Evolutionary conservation across 768 basidiomycete genomes (phyloP).

Genomic region (Lactarius hatsudake): DNA sequence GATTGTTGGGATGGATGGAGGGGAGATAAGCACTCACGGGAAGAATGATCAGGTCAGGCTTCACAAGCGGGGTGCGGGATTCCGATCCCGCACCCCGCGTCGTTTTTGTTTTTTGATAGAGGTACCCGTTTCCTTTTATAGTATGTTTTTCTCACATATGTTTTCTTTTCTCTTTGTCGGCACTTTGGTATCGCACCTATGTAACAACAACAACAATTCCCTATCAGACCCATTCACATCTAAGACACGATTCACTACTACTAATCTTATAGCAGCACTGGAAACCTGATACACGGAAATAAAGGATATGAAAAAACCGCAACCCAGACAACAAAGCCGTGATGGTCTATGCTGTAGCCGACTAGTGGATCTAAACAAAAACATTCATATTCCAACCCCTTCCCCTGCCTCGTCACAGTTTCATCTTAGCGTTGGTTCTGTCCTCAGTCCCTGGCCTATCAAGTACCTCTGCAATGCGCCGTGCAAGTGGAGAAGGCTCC

Average conservation of each 20-base stretch:
- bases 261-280: no score
- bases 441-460: slow-evolving; percentile 16
- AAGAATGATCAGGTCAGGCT: no score
- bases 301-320: slow-evolving; percentile 17
- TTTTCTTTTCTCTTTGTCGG: no score
- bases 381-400: background rate
- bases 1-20: no score
- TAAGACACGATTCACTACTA: no score
- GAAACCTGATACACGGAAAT: slow-evolving; percentile 24
- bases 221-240: background rate
- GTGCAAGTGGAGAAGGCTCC: slow-evolving; percentile 53
- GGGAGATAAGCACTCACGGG: no score
- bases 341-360: background rate
- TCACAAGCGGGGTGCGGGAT: no score
- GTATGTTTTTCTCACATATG: no score
- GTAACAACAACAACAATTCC: slow-evolving; percentile 24
- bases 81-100: no score
- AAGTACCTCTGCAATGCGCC: slow-evolving; percentile 44
- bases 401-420: background rate
- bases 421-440: background rate
- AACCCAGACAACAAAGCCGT: background rate
- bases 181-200: no score
- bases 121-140: no score
- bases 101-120: no score
- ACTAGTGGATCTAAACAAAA: background rate